Evolutionary conservation across 148 eudicot genomes (phyloP), one percentile per base, ranked within the genome.

Genomic region (Chenopodium suecicum): DNA sequence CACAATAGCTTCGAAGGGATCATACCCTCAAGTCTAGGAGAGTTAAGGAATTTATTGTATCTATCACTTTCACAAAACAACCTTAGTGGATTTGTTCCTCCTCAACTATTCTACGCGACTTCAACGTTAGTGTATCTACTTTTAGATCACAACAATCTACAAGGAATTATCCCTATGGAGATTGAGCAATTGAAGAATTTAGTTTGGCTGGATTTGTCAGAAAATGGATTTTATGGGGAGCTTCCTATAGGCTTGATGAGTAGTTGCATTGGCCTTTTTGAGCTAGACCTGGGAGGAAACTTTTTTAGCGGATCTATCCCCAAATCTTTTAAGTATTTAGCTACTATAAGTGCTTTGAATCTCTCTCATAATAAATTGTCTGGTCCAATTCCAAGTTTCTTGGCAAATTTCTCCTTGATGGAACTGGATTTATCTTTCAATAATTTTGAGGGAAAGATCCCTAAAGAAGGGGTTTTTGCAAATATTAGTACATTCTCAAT

Each of bases 371-470:
- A 88, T 29, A 88, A 79, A 14, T 82, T 88, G 10, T 82, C 84
- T 2, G 90, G 85, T 17, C 23, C 56, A 70, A 69, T 88, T 20
- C 86, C 90, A 4, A 29, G 29, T 4, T 86, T 29, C 52, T 47
- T 86, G 9, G 63, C 73, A 31, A 22, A 47, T 11, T 74, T 83
- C 31, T 2, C 63, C 3, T 32, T 80, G 23, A 25, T 68, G 2
- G 25, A 47, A 20, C 70, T 88, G 16, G 80, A 84, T 73, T 37
- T 88, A 5, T 84, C 85, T 11, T 79, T 46, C 31, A 88, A 88
- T 46, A 22, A 73, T 67, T 86, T 88, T 29, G 85, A 84, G 65
- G 90, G 90, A 4, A 71, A 22, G 78, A 84, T 86, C 29, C 88
- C 90, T 1, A 63, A 12, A 4, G 47, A 60, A n/a, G 88, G 88